Conservation (phyloP, 2,329 filamentous ascomycete genomes). For the Pyrenophora teres region DNA sequence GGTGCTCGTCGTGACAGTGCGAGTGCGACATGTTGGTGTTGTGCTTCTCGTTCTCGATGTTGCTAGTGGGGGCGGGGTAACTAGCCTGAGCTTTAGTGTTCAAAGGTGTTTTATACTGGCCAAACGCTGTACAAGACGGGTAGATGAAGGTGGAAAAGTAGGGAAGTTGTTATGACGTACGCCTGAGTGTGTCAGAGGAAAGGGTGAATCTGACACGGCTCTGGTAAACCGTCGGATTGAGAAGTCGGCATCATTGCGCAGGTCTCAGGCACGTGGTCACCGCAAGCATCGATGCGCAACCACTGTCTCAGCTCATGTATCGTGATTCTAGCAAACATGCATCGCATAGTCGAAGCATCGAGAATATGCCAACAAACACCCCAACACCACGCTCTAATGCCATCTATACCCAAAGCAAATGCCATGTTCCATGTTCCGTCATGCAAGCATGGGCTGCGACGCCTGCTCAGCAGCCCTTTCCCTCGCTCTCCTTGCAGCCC, state of each 20-base stretch:
- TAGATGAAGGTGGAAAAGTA: not conserved
- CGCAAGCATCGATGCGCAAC: slow-evolving; percentile 1
- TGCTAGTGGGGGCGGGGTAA: slow-evolving; percentile 34
- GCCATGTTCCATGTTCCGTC: slow-evolving; percentile 15
- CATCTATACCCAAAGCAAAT: slow-evolving; percentile 11
- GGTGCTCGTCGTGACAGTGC: slow-evolving; percentile 36
- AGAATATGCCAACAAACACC: slow-evolving; percentile 17
- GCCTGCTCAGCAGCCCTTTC: slow-evolving; percentile 41
- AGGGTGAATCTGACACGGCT: slow-evolving; percentile 7
- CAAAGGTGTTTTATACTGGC: not conserved
- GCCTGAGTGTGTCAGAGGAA: not conserved
- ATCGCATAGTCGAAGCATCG: not conserved
- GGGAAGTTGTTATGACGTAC: slow-evolving; percentile 7
- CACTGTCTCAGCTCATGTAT: not conserved
- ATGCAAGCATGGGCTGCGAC: slow-evolving; percentile 47
- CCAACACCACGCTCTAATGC: slow-evolving; percentile 46
- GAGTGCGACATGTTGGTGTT: slow-evolving; percentile 14
- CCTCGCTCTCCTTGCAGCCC: slow-evolving; percentile 38
- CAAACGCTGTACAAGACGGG: not conserved
- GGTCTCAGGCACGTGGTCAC: slow-evolving; percentile 26
- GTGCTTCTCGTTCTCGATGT: slow-evolving; percentile 12
- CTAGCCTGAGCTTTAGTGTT: slow-evolving; percentile 27
- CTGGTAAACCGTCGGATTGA: slow-evolving; percentile 9
- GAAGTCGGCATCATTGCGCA: slow-evolving; percentile 6
- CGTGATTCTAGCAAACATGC: slow-evolving; percentile 1